phyloP scores from a whole-genome alignment of 1,284 basidiomycete genomes.

The Ustilago sp. region DNA sequence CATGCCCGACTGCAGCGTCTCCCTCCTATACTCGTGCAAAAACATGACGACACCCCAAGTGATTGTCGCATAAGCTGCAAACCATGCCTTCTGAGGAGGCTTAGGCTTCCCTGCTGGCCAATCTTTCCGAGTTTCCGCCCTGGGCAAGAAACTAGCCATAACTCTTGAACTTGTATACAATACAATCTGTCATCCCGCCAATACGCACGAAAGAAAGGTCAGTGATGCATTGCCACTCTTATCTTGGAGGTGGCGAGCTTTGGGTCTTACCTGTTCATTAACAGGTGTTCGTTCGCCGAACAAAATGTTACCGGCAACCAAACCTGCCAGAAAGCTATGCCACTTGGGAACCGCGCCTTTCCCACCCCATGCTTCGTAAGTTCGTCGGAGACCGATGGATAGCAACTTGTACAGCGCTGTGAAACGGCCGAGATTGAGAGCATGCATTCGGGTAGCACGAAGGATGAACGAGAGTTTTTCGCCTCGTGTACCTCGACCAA shows the following conservation, averaged over 20 bases:
- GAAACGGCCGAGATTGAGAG: conserved; percentile 90
- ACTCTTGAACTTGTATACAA: conserved; percentile 75
- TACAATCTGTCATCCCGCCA: conserved; percentile 76
- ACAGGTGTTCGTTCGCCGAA: conserved; percentile 96
- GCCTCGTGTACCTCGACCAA: conserved; percentile 71
- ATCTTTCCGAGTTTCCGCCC: conserved; percentile 57
- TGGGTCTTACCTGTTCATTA: conserved; percentile 79
- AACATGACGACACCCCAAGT: conserved; percentile 99
- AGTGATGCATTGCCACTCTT: not conserved
- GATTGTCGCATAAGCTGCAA: conserved; percentile 87
- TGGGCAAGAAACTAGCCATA: conserved; percentile 64
- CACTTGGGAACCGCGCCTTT: conserved; percentile 81
- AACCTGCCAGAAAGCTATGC: conserved; percentile 86
- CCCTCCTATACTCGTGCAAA: conserved; percentile 85
- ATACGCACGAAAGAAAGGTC: not conserved
- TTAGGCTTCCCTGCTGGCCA: conserved; percentile 64
- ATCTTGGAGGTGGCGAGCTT: not conserved
- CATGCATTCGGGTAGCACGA: conserved; percentile 88
- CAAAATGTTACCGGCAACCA: conserved; percentile 90
- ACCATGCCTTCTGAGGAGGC: conserved; percentile 77
- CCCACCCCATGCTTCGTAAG: conserved; percentile 75
- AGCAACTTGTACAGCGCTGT: conserved; percentile 92
- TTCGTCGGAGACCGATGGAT: conserved; percentile 81
- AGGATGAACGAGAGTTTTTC: conserved; percentile 79
- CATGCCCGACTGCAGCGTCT: conserved; percentile 93